Evolutionary conservation across 768 basidiomycete species (phyloP), one percentile per base, ranked within the genome.

Genomic region (Imleria badia): DNA sequence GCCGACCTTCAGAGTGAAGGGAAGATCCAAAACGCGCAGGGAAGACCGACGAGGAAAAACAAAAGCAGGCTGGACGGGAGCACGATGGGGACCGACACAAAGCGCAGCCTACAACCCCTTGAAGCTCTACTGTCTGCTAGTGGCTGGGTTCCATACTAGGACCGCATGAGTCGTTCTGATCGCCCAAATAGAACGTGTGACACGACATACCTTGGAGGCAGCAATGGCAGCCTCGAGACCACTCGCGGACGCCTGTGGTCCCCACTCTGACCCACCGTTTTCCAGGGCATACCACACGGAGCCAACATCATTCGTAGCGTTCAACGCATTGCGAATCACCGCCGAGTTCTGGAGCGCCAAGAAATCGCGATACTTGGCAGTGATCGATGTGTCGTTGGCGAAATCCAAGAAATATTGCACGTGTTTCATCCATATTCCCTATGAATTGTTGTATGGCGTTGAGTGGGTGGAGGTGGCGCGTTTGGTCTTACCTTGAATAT

Each of bases 381-480:
- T 72, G 17, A 79, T 75, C 26, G 72, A 61, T n/a, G 74, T 15
- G 53, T 79, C 74, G 39, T 76, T 72, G 29, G 76, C 81, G 45
- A 45, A 57, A 56, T 81, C 79, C 29, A 83, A 70, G 60, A 82
- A 81, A 26, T 72, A 81, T 45, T 76, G 74, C 6, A 82, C 54
- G 47, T 80, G 78, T 56, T 82, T 82, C 15, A 72, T 81, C 78
- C 80, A 81, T n/a, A 81, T 55, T 13, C 81, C 55, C 55, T 56
- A 14, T 20, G 26, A 26, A 26, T 26, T n/a, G n/a, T n/a, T n/a
- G n/a, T 26, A 26, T 26, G 4, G 26, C 26, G 20, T 17, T 12
- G 1, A 9, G 14, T 6, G 15, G 11, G n/a, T n/a, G n/a, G n/a
- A n/a, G 17, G 14, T 22, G 31, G 31, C 46, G 19, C n/a, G n/a